Conservation (phyloP, 352 stramenopile species). For the Phytopythium montanum region DNA sequence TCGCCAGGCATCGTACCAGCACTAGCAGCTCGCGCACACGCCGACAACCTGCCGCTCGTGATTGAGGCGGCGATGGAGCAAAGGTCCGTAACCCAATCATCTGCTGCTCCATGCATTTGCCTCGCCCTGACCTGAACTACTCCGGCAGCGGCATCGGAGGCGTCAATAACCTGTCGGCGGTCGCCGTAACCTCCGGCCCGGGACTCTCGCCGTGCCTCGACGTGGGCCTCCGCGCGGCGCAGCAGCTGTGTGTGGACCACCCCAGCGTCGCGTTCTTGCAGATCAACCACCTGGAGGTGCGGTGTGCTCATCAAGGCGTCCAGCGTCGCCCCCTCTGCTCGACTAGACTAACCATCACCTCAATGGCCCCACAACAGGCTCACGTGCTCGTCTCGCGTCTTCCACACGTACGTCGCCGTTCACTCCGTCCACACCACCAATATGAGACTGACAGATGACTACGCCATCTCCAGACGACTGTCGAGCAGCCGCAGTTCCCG, state of each 20-base stretch:
- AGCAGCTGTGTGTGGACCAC: constrained; percentile 84
- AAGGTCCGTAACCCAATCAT: constrained; percentile 35
- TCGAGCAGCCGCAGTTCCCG: constrained; percentile 84
- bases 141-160: constrained; percentile 49
- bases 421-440: not conserved
- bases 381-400: constrained; percentile 95
- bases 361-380: constrained; percentile 34
- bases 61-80: constrained; percentile 88
- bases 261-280: constrained; percentile 91
- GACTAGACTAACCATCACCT: not conserved
- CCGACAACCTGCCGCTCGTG: constrained; percentile 94
- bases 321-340: too few relatives aligned
- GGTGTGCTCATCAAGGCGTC: too few relatives aligned
- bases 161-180: constrained; percentile 88
- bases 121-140: not conserved
- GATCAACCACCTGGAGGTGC: constrained; percentile 96
- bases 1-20: constrained; percentile 92
- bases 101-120: not conserved
- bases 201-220: constrained; percentile 97
- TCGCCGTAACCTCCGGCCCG: constrained; percentile 96
- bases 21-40: constrained; percentile 92
- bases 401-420: constrained; percentile 35
- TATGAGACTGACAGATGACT: not conserved
- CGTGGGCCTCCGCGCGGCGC: constrained; percentile 85
- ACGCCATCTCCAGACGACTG: constrained; percentile 21